Evolutionary conservation across 805 yeast genomes (phyloP), one percentile per base, ranked within the genome.

Genomic region (Monosporozyma solicola): DNA sequence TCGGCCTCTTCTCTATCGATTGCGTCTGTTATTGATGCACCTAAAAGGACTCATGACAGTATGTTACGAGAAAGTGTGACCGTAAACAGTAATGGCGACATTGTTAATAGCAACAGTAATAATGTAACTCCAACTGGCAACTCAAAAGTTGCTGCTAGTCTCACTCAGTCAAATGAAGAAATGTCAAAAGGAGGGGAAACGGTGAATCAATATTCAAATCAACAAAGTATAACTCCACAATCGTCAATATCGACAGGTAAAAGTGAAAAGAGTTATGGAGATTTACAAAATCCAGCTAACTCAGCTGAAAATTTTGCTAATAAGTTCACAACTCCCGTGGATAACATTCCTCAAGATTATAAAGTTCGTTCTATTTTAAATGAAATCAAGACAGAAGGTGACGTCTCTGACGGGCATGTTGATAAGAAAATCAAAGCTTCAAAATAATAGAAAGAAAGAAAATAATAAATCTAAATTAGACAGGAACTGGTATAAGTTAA

Each of bases 401-500:
- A 44, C 24, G 7, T 20, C 47, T 7, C 37, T 10, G 47, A 46
- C 22, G 37, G 25, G 39, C 49, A 43, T 31, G 37, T 22, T n/a
- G 41, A n/a, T 31, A 51, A 53, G 25, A 53, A 52, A 39, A 20
- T 48, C 6, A 48, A 50, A 43, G 15, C 33, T 20, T 25, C 32
- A 48, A 9, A 33, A 13, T 46, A 22, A 43, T 24, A 11, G 13
- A 13, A 25, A 24, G 13, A 8, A 24, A 25, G 24, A 11, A 25
- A n/a, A 43, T 20, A 20, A 15, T 16, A 43, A 24, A 24, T 24
- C 16, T 3, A 16, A 39, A 39, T 16, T 20, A 20, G 11, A 39
- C 11, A 39, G 25, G 11, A 39, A 39, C 25, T 39, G 4, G 13
- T 5, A 35, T 15, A 35, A 35, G 16, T 9, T 32, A 8, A 4